phyloP scores from a whole-genome alignment of 192 early-diverging fungal genomes.

The Entomortierella parvispora region DNA sequence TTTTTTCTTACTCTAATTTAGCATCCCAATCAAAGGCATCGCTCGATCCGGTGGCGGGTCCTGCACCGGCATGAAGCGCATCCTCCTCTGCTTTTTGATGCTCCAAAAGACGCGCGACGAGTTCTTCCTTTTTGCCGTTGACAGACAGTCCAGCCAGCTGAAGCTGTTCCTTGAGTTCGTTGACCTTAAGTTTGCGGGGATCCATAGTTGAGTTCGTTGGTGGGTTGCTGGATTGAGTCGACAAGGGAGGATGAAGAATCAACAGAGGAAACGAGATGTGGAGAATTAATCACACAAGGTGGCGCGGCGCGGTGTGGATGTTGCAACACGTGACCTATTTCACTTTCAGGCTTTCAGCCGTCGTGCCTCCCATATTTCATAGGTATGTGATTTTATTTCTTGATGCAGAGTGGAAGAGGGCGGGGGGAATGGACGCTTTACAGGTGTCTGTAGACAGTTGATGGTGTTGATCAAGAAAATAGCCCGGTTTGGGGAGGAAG shows the following conservation, averaged over 20 bases:
- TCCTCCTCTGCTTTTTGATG: slow-evolving; percentile 60
- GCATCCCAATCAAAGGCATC: slow-evolving; percentile 55
- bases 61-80: slow-evolving; percentile 22
- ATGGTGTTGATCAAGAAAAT: background rate
- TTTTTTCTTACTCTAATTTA: no score
- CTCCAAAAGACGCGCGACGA: slow-evolving; percentile 67
- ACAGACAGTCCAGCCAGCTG: slow-evolving; percentile 61
- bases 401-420: background rate
- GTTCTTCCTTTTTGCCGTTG: slow-evolving; percentile 74
- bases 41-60: slow-evolving; percentile 42
- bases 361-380: no score
- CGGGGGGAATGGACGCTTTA: no score
- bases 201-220: slow-evolving; percentile 16
- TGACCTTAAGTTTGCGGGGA: slow-evolving; percentile 62
- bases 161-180: slow-evolving; percentile 67
- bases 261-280: no score
- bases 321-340: no score
- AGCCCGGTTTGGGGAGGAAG: background rate
- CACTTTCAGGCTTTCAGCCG: no score
- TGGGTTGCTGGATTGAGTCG: background rate
- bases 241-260: background rate
- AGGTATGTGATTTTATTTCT: no score
- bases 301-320: no score
- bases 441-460: background rate
- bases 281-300: no score